Evolutionary conservation across 495 filamentous ascomycete species (phyloP).

Genomic region (Tuber brumale): DNA sequence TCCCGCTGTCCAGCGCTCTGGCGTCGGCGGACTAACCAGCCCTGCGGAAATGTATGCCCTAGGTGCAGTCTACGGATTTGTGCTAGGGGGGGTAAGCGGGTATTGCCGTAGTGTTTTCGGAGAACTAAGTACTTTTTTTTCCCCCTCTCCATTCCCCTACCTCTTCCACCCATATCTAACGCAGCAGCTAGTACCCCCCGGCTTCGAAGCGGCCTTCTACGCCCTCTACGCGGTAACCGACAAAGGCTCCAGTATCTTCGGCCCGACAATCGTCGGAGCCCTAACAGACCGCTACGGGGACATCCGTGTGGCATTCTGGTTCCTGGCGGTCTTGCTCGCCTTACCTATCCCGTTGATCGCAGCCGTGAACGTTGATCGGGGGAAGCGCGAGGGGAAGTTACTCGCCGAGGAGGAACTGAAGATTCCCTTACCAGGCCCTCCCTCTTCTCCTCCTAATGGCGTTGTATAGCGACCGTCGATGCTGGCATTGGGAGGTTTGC

Average conservation of each 20-base stretch:
- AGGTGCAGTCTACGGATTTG: slow-evolving; percentile 83
- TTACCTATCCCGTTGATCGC: slow-evolving; percentile 77
- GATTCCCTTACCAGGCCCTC: slow-evolving; percentile 10
- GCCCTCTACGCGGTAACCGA: slow-evolving; percentile 96
- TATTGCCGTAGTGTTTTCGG: slow-evolving; percentile 92
- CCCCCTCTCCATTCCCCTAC: not conserved
- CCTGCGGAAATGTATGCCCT: slow-evolving; percentile 97
- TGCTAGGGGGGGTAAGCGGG: slow-evolving; percentile 84
- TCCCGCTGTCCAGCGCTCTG: slow-evolving; percentile 66
- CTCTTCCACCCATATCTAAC: slow-evolving; percentile 1
- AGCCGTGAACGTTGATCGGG: slow-evolving; percentile 82
- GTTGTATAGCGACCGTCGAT: slow-evolving; percentile 7
- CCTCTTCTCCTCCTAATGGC: slow-evolving; percentile 9
- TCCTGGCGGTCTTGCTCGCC: slow-evolving; percentile 74
- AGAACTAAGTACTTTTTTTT: slow-evolving; percentile 53
- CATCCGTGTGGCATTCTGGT: slow-evolving; percentile 89
- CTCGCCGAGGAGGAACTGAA: slow-evolving; percentile 40
- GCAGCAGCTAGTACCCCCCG: slow-evolving; percentile 60
- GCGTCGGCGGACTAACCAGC: slow-evolving; percentile 76
- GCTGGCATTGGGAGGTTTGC: slow-evolving; percentile 6
- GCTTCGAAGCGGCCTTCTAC: slow-evolving; percentile 92
- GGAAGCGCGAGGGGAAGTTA: slow-evolving; percentile 61
- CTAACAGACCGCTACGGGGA: slow-evolving; percentile 86
- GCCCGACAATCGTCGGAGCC: slow-evolving; percentile 83
- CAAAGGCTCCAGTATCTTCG: slow-evolving; percentile 91